These are phyloP conservation scores for Geotrichum reessii DNA, from an alignment of 1,139 yeast genomes.

Conservation along the genomic window DNA sequence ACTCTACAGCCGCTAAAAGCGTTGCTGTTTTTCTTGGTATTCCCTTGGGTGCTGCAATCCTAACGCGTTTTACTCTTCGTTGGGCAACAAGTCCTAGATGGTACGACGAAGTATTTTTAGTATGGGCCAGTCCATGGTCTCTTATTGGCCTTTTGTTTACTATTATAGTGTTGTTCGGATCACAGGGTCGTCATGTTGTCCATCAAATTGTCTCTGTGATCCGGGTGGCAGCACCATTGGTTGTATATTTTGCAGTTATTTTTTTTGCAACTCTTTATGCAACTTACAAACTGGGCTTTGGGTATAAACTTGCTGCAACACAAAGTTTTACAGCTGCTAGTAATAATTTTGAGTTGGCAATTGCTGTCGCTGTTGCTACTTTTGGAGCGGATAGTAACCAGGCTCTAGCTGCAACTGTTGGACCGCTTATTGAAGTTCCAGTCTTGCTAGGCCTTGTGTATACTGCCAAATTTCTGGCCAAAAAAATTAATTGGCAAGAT, in stretches of 20 bases:
- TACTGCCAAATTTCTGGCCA: constrained; percentile 38
- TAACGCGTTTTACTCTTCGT: constrained; percentile 38
- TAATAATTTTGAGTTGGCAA: constrained; percentile 50
- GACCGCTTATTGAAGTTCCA: constrained; percentile 55
- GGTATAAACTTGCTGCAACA: constrained; percentile 44
- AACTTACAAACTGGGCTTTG: constrained; percentile 32
- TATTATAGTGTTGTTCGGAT: constrained; percentile 49
- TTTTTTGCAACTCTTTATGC: constrained; percentile 44
- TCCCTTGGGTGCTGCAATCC: constrained; percentile 46
- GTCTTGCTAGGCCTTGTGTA: constrained; percentile 44
- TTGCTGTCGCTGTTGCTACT: constrained; percentile 51
- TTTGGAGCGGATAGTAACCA: constrained; percentile 51
- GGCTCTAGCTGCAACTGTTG: constrained; percentile 57
- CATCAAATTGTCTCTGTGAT: constrained; percentile 48
- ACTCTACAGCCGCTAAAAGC: constrained; percentile 45
- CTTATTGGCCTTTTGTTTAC: constrained; percentile 50
- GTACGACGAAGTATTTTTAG: constrained; percentile 38
- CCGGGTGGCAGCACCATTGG: constrained; percentile 49
- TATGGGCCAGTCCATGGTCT: constrained; percentile 46
- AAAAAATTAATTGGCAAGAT: background rate
- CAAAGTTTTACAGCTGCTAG: constrained; percentile 57
- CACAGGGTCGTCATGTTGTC: constrained; percentile 49
- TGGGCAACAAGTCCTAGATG: constrained; percentile 31
- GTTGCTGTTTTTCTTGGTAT: constrained; percentile 53
- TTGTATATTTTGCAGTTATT: constrained; percentile 45